These are phyloP conservation scores for Mucor lusitanicus DNA, from an alignment of 371 early-diverging fungal genomes.

Conservation along the genomic window DNA sequence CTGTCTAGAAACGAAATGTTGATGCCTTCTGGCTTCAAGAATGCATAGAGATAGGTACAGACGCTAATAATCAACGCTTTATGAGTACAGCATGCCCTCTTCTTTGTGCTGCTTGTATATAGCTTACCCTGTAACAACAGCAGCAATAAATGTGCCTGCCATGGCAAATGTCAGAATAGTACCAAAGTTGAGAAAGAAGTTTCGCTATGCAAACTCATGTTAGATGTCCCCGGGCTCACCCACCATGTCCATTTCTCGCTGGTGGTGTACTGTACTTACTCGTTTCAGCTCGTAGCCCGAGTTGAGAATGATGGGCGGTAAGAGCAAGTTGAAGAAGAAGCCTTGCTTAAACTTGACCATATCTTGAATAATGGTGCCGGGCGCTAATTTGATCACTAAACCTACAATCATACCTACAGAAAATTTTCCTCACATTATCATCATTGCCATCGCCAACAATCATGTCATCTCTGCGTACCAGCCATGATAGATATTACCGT, in stretches of 20 bases:
- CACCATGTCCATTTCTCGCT: background rate
- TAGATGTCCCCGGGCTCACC: background rate
- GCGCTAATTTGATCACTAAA: constrained; percentile 73
- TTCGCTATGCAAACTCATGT: constrained; percentile 42
- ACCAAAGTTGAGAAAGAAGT: constrained; percentile 87
- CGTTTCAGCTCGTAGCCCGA: constrained; percentile 93
- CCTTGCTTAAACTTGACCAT: constrained; percentile 91
- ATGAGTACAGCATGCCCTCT: background rate
- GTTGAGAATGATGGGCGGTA: constrained; percentile 96
- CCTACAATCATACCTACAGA: constrained; percentile 82
- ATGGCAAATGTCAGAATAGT: constrained; percentile 91
- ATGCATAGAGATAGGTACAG: constrained; percentile 68
- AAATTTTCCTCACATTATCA: background rate
- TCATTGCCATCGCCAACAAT: background rate
- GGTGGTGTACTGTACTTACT: constrained; percentile 38
- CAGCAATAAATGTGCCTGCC: constrained; percentile 88
- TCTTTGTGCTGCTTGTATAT: background rate
- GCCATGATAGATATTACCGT: constrained; percentile 91
- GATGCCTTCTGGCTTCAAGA: constrained; percentile 69
- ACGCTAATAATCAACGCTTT: constrained; percentile 34
- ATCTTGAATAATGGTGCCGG: constrained; percentile 71
- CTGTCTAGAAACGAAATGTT: constrained; percentile 82
- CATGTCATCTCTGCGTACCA: constrained; percentile 41
- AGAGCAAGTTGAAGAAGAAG: constrained; percentile 91
- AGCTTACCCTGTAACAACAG: constrained; percentile 82